Conservation (phyloP, 768 basidiomycete genomes). For the Auricularia sp. region DNA sequence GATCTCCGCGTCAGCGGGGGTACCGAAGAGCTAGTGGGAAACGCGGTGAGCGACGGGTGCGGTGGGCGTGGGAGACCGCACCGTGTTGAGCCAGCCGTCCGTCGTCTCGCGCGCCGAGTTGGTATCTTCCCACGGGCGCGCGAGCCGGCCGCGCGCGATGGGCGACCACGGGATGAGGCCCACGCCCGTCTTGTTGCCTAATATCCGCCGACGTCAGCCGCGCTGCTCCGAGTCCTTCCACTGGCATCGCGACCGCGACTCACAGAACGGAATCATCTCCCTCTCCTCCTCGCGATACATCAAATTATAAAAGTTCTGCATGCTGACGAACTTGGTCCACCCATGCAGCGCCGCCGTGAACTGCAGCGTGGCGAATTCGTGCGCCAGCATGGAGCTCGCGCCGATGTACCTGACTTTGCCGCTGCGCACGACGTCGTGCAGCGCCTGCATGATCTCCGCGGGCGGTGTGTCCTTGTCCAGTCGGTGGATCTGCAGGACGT, state of each 20-base stretch:
- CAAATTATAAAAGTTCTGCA: constrained; percentile 15
- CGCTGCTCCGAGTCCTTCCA: not conserved
- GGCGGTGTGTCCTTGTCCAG: constrained; percentile 44
- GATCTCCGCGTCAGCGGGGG: not conserved
- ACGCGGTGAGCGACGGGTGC: not conserved
- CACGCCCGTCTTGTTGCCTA: constrained; percentile 9
- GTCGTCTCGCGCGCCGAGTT: not conserved
- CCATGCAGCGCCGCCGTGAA: not conserved
- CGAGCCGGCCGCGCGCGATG: constrained; percentile 10
- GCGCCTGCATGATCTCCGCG: constrained; percentile 34
- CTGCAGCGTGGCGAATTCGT: constrained; percentile 11
- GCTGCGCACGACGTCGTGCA: constrained; percentile 31
- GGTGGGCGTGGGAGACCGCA: not conserved
- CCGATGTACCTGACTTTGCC: constrained; percentile 31
- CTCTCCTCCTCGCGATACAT: constrained; percentile 17
- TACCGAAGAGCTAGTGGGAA: not conserved
- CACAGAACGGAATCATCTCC: constrained; percentile 13
- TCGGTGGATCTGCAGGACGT: constrained; percentile 36
- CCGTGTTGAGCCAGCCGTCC: not conserved
- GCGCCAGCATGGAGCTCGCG: constrained; percentile 30
- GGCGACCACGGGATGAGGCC: constrained; percentile 15
- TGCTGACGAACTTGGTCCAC: constrained; percentile 12
- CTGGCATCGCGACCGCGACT: not conserved
- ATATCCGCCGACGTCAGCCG: not conserved
- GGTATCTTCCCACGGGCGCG: constrained; percentile 4